These are phyloP conservation scores for Eucalyptus tenuipes DNA, from an alignment of 345 rosid genomes.

Conservation along the genomic window DNA sequence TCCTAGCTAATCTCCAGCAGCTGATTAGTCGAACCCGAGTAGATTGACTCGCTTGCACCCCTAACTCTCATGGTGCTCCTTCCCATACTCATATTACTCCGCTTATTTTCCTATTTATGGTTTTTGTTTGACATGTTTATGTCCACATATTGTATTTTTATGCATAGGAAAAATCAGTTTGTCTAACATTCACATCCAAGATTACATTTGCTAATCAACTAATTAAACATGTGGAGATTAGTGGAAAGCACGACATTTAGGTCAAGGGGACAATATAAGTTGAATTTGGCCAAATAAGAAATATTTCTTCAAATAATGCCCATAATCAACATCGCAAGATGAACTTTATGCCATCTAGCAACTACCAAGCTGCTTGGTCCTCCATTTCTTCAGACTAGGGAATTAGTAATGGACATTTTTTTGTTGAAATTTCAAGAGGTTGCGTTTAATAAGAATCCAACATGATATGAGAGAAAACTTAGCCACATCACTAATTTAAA, in stretches of 20 bases:
- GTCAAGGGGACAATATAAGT: neutral
- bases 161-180: neutral
- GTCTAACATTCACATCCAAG: neutral
- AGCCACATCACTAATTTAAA: neutral
- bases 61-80: neutral
- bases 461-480: neutral
- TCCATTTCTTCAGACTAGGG: neutral
- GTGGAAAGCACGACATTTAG: neutral
- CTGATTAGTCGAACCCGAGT: neutral
- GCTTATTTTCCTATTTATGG: neutral
- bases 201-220: neutral
- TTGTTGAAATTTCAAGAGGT: neutral
- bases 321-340: neutral
- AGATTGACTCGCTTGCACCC: neutral
- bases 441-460: neutral
- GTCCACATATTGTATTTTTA: neutral
- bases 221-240: neutral
- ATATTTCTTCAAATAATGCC: neutral
- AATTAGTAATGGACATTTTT: neutral
- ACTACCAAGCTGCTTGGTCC: neutral
- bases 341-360: neutral
- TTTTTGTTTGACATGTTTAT: neutral
- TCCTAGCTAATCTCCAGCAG: neutral
- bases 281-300: neutral
- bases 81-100: neutral